These are phyloP conservation scores for Aspergillus candidus DNA, from an alignment of 2,329 filamentous ascomycete species.

Conservation along the genomic window DNA sequence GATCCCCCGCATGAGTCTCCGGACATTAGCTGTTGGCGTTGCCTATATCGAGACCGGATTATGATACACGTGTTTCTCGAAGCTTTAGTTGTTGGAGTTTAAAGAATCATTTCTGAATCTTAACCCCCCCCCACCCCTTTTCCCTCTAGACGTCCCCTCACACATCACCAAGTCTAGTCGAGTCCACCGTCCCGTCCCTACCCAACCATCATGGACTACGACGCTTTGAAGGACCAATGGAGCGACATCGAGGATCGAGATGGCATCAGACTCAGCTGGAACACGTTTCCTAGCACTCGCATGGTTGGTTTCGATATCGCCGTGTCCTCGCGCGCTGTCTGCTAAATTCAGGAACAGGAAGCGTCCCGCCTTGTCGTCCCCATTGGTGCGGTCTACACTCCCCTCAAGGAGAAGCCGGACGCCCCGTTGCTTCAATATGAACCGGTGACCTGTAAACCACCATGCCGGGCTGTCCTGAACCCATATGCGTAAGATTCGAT, in stretches of 20 bases:
- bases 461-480: slow-evolving; percentile 92
- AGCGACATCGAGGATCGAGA: slow-evolving; percentile 93
- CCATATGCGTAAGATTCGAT: slow-evolving; percentile 72
- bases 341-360: slow-evolving; percentile 56
- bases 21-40: slow-evolving; percentile 27
- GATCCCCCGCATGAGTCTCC: slow-evolving; percentile 24
- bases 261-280: slow-evolving; percentile 95
- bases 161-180: slow-evolving; percentile 18
- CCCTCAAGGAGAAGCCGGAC: slow-evolving; percentile 85
- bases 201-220: slow-evolving; percentile 70
- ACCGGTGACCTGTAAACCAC: slow-evolving; percentile 92
- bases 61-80: slow-evolving; percentile 23
- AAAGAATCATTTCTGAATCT: slow-evolving; percentile 11
- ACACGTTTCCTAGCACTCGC: slow-evolving; percentile 94
- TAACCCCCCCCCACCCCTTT: slow-evolving; percentile 12
- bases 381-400: slow-evolving; percentile 92
- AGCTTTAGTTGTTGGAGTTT: slow-evolving; percentile 16
- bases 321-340: slow-evolving; percentile 9
- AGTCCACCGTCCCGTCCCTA: slow-evolving; percentile 16
- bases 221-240: slow-evolving; percentile 91
- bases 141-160: slow-evolving; percentile 17
- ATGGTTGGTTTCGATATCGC: slow-evolving; percentile 59
- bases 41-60: slow-evolving; percentile 25
- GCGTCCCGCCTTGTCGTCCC: slow-evolving; percentile 90
- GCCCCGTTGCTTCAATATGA: slow-evolving; percentile 89